phyloP scores from a whole-genome alignment of 169 alveolate species.

The Plasmodium relictum region DNA sequence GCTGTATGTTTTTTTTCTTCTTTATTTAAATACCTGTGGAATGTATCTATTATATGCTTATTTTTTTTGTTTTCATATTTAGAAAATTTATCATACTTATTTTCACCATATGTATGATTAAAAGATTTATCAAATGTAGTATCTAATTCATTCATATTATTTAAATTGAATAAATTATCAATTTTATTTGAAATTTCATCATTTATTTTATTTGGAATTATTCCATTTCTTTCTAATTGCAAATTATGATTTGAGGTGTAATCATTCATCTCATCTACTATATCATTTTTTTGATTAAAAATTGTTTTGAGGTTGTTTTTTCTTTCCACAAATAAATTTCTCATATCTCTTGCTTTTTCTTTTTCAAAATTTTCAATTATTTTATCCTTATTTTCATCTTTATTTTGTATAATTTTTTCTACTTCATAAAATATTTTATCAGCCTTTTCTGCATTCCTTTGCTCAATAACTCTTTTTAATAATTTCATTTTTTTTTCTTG shows the following conservation, averaged over 20 bases:
- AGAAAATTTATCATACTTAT: slow-evolving; percentile 21
- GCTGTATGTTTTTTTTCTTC: slow-evolving; percentile 44
- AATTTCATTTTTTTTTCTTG: slow-evolving; percentile 77
- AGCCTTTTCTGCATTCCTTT: slow-evolving; percentile 67
- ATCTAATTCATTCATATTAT: slow-evolving; percentile 22
- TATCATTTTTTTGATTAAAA: slow-evolving; percentile 61
- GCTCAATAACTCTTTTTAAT: slow-evolving; percentile 58
- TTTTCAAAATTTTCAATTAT: slow-evolving; percentile 75
- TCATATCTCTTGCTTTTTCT: slow-evolving; percentile 76
- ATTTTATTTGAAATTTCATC: slow-evolving; percentile 47
- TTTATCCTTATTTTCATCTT: slow-evolving; percentile 74
- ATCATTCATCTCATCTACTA: slow-evolving; percentile 67
- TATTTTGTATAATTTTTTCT: slow-evolving; percentile 66
- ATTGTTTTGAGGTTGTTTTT: slow-evolving; percentile 57
- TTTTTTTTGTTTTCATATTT: slow-evolving; percentile 73
- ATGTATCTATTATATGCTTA: slow-evolving; percentile 62
- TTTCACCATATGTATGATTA: neutral
- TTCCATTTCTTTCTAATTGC: slow-evolving; percentile 61
- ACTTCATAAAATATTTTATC: slow-evolving; percentile 75
- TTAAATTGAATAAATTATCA: slow-evolving; percentile 38
- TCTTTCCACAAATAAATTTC: slow-evolving; percentile 62
- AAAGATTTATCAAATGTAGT: slow-evolving; percentile 15
- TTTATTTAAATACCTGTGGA: slow-evolving; percentile 69
- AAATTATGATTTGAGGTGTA: slow-evolving; percentile 58
- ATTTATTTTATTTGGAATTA: slow-evolving; percentile 47